These are phyloP conservation scores for Fraxinus velutina DNA, from an alignment of 305 asterid species.

Conservation along the genomic window DNA sequence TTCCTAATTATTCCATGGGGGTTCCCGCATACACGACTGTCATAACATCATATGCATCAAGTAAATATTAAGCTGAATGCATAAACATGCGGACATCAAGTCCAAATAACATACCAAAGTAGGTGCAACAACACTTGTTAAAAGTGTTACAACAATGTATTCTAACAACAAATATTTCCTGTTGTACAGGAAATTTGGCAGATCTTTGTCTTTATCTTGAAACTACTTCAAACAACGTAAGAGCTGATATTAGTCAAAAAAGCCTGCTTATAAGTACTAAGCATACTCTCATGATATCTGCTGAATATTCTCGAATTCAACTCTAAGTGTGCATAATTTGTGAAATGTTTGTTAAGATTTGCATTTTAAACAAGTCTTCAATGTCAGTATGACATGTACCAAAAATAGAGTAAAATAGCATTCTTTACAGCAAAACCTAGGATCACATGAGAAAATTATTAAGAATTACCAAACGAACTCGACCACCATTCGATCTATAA, in stretches of 20 bases:
- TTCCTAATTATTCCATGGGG: conserved; percentile 65
- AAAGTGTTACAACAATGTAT: not conserved
- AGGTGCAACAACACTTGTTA: not conserved
- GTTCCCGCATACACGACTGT: conserved; percentile 71
- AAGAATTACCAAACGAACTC: not conserved
- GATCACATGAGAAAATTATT: not conserved
- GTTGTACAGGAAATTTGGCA: not conserved
- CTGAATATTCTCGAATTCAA: not conserved
- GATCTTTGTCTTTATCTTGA: not conserved
- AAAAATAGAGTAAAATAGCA: not conserved
- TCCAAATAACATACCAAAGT: not conserved
- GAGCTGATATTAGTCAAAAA: not conserved
- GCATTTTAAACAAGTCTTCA: not conserved
- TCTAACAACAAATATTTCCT: not conserved
- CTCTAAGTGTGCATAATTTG: not conserved
- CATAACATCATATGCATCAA: not conserved
- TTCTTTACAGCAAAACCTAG: not conserved
- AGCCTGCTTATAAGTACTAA: not conserved
- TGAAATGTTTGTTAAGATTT: not conserved
- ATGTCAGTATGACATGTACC: not conserved
- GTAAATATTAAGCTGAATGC: not conserved
- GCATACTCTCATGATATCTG: not conserved
- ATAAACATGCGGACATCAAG: not conserved
- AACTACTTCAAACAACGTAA: not conserved
- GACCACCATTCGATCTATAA: not conserved